A percentile compares a stretch with the other conserved stretches of the same genome.
Conservation (phyloP, 441 rosid genomes). For the Populus hybrid region DNA sequence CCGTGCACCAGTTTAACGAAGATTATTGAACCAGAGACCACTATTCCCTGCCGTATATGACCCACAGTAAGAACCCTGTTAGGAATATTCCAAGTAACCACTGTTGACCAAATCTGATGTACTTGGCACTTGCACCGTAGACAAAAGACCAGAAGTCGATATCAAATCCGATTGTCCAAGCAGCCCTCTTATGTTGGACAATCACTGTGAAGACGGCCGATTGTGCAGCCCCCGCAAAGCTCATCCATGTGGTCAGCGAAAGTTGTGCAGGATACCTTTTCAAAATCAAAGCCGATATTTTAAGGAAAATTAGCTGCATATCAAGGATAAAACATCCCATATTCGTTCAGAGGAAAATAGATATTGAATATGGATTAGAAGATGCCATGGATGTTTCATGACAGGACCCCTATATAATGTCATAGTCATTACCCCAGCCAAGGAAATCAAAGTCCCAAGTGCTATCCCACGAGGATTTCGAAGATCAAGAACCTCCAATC, state of each 20-base stretch:
- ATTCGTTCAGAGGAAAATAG: neutral
- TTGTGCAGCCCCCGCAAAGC: conserved; percentile 48
- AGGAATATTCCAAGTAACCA: neutral
- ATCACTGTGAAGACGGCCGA: conserved; percentile 56
- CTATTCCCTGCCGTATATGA: conserved; percentile 48
- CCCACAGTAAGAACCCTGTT: conserved; percentile 1
- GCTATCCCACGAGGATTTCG: conserved; percentile 47
- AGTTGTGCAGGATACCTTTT: conserved; percentile 62
- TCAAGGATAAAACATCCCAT: neutral
- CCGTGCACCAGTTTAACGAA: conserved; percentile 59
- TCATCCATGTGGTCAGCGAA: conserved; percentile 69
- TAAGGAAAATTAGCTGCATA: neutral
- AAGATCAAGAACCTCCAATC: conserved; percentile 52
- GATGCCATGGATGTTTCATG: conserved; percentile 33
- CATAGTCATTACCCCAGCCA: conserved; percentile 54
- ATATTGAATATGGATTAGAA: conserved; percentile 32
- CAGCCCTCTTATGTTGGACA: conserved; percentile 37
- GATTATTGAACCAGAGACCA: conserved; percentile 42
- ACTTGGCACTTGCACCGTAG: conserved; percentile 45
- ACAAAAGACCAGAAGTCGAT: conserved; percentile 56
- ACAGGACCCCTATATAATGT: conserved; percentile 54
- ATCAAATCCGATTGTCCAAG: conserved; percentile 55
- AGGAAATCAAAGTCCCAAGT: conserved; percentile 45
- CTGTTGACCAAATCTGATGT: neutral
- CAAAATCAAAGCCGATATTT: conserved; percentile 47